Evolutionary conservation across 2,329 filamentous ascomycete genomes (phyloP), one percentile per base, ranked within the genome.

Genomic region (Trichophyton benhamiae): DNA sequence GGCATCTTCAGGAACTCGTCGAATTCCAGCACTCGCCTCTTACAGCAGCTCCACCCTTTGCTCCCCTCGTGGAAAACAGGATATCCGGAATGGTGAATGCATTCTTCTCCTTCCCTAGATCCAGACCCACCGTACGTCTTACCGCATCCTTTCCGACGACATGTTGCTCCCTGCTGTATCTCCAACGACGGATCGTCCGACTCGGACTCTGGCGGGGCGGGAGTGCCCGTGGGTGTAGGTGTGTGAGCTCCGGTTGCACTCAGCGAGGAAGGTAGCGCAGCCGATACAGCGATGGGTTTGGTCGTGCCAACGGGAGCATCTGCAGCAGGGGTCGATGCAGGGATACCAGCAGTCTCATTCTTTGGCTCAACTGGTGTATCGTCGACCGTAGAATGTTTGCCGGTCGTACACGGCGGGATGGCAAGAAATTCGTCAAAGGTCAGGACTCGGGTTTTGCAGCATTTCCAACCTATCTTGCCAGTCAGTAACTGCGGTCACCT

Each of bases 41-140:
- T 97, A 78, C 94, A 99, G 79, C 94, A 99, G 63, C 86, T 91
- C 81, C 94, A 99, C 0, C 94, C 94, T 79, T 99, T 99, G 77
- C 89, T 95, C 41, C 94, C 94, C 78, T 99, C 94, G 74, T 99
- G 94, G 77, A 99, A 99, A 67, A 99, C 87, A 25, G 94, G 89
- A 22, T 82, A 84, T 3, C 94, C 94, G 0, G 94, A 91, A 75
- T 99, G 94, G 71, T 95, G 87, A 55, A 89, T 81, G 72, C 94
- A 99, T 64, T 83, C 80, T 78, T 96, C 91, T 0, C 79, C 82
- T 36, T 87, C 84, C 66, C 88, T 79, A 38, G 77, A 74, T 49
- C 78, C 72, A 0, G 82, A 82, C 64, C 82, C 82, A 61, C 80
- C 68, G 57, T 91, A 95, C 46, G 76, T 79, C 15, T 76, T 77